These are phyloP conservation scores for Kodamaea kaohsiungensis DNA, from an alignment of 805 yeast species.

Conservation along the genomic window DNA sequence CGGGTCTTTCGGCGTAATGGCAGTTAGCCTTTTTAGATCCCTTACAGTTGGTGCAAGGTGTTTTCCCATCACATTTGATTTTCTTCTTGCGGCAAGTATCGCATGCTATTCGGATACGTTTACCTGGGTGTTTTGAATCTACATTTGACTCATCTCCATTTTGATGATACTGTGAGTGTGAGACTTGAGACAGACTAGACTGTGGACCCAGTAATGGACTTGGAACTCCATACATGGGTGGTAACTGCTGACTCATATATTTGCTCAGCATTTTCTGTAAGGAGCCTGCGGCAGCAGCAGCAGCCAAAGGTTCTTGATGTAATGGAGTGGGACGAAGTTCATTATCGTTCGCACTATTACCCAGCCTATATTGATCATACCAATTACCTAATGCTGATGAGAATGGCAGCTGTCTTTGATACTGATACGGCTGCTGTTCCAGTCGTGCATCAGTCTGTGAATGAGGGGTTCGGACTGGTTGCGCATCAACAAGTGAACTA, in stretches of 20 bases:
- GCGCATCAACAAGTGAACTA: background rate
- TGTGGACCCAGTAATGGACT: conserved; percentile 1
- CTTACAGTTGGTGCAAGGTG: conserved; percentile 31
- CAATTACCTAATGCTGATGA: background rate
- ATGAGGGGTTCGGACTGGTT: background rate
- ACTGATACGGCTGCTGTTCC: background rate
- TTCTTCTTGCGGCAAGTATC: conserved; percentile 34
- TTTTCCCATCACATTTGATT: conserved; percentile 33
- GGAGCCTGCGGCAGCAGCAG: conserved; percentile 5
- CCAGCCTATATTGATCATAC: background rate
- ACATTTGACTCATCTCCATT: background rate
- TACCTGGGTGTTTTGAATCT: conserved; percentile 7
- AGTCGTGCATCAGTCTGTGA: background rate
- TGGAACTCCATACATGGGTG: background rate
- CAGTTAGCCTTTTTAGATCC: conserved; percentile 20
- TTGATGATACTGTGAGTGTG: background rate
- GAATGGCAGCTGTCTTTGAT: background rate
- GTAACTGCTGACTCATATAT: background rate
- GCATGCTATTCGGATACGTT: conserved; percentile 27
- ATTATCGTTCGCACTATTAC: background rate
- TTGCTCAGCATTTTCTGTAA: conserved; percentile 6
- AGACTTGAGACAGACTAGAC: background rate
- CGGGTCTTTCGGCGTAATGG: conserved; percentile 23
- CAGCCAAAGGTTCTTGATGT: conserved; percentile 1
- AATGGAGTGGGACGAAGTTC: background rate